Conservation (phyloP, 768 basidiomycete species). For the Hypsizygus marmoreus region DNA sequence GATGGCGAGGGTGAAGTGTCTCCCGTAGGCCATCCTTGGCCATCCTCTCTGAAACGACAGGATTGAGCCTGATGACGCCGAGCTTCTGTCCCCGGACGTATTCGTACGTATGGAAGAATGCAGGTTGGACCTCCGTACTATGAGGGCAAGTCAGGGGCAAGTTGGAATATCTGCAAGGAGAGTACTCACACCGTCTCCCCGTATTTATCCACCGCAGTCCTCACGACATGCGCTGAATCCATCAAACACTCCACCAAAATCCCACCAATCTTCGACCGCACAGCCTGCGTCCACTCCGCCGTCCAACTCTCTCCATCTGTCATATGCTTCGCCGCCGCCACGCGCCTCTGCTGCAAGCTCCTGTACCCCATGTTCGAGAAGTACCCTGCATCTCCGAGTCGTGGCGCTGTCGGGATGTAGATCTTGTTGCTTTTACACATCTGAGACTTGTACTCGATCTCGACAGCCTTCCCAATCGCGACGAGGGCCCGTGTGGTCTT, state of each 20-base stretch:
- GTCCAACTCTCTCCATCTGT: constrained; percentile 72
- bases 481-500: constrained; percentile 85
- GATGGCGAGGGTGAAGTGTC: constrained; percentile 86
- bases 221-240: constrained; percentile 76
- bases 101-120: constrained; percentile 91
- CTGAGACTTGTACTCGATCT: constrained; percentile 87
- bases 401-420: constrained; percentile 37
- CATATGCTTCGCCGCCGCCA: constrained; percentile 65
- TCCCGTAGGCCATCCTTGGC: constrained; percentile 70
- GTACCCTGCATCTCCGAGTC: constrained; percentile 38
- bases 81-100: constrained; percentile 91
- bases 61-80: constrained; percentile 89
- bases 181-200: constrained; percentile 59
- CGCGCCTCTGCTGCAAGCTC: constrained; percentile 61
- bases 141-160: not conserved
- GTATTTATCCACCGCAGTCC: constrained; percentile 58
- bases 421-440: constrained; percentile 71
- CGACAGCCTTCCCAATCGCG: constrained; percentile 79
- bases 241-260: constrained; percentile 83
- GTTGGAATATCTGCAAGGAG: constrained; percentile 3
- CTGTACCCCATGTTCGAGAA: constrained; percentile 65
- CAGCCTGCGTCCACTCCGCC: constrained; percentile 79
- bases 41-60: constrained; percentile 73
- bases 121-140: constrained; percentile 81
- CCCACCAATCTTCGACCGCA: constrained; percentile 78